These are phyloP conservation scores for Phaeoacremonium minimum DNA, from an alignment of 2,329 filamentous ascomycete genomes.

Conservation along the genomic window DNA sequence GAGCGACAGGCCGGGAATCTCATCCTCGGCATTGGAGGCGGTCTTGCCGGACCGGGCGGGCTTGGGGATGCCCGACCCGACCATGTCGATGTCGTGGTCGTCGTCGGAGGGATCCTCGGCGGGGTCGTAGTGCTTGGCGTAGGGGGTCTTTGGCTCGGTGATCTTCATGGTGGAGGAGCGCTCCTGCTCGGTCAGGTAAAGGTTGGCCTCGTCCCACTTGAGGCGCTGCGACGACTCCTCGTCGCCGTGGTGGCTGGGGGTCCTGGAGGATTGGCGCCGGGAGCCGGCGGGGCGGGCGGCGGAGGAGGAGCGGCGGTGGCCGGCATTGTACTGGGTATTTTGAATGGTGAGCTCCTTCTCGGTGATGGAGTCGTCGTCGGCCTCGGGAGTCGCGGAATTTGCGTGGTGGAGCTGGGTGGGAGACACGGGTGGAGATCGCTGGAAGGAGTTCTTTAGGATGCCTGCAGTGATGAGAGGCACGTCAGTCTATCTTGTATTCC, in stretches of 20 bases:
- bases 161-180: slow-evolving; percentile 98
- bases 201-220: slow-evolving; percentile 98
- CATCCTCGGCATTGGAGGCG: slow-evolving; percentile 48
- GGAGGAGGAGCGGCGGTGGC: slow-evolving; percentile 79
- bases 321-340: slow-evolving; percentile 93
- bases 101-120: slow-evolving; percentile 83
- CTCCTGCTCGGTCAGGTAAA: slow-evolving; percentile 96
- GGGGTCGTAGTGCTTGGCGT: slow-evolving; percentile 87
- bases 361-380: slow-evolving; percentile 32
- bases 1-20: slow-evolving; percentile 88
- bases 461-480: slow-evolving; percentile 43
- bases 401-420: slow-evolving; percentile 28
- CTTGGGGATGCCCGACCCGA: slow-evolving; percentile 53
- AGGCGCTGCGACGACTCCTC: slow-evolving; percentile 64
- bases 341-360: slow-evolving; percentile 89
- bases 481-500: neutral
- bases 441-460: slow-evolving; percentile 88
- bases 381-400: slow-evolving; percentile 19
- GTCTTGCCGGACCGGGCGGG: slow-evolving; percentile 16
- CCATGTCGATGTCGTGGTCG: slow-evolving; percentile 65
- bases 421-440: slow-evolving; percentile 53
- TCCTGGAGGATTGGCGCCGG: slow-evolving; percentile 58
- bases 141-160: slow-evolving; percentile 96
- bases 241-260: slow-evolving; percentile 38
- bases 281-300: slow-evolving; percentile 59